These are phyloP conservation scores for Cyberlindnera lachancei DNA, from an alignment of 805 yeast genomes.

Conservation along the genomic window DNA sequence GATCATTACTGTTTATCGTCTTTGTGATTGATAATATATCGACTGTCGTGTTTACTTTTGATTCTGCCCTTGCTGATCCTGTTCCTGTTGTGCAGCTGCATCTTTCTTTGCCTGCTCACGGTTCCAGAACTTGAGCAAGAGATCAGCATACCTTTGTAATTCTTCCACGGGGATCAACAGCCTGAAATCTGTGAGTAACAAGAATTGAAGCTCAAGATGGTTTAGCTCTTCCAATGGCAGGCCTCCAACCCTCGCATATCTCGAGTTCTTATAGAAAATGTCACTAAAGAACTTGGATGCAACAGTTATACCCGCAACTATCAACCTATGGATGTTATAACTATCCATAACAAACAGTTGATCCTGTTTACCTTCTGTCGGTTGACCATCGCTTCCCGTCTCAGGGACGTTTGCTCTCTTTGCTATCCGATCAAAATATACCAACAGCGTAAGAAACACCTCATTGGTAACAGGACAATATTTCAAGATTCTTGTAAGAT, in stretches of 20 bases:
- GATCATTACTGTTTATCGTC: too few relatives aligned
- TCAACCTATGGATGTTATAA: conserved; percentile 87
- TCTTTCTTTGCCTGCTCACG: conserved; percentile 35
- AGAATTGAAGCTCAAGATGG: conserved; percentile 83
- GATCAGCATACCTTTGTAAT: conserved; percentile 82
- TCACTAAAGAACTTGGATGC: conserved; percentile 93
- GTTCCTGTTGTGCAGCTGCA: not conserved
- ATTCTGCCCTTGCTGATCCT: conserved; percentile 2
- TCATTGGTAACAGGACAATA: conserved; percentile 99
- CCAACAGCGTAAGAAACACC: conserved; percentile 82
- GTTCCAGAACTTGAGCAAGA: conserved; percentile 78
- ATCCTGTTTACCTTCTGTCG: conserved; percentile 23
- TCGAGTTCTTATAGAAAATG: conserved; percentile 85
- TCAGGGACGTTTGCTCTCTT: conserved; percentile 61
- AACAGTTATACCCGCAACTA: conserved; percentile 92
- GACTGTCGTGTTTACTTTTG: conserved; percentile 1
- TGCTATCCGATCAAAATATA: conserved; percentile 91
- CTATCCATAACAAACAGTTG: conserved; percentile 93
- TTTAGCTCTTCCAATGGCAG: conserved; percentile 88
- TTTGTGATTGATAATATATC: too few relatives aligned
- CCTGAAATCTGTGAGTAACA: conserved; percentile 77
- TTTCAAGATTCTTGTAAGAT: conserved; percentile 81
- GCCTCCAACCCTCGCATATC: conserved; percentile 96
- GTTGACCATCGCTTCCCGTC: conserved; percentile 15
- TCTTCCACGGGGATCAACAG: conserved; percentile 86